Percentiles rank a stretch among this genome's conserved stretches.
Conservation (phyloP, 2,329 filamentous ascomycete species). For the Paecilomyces dactylethromorphus region DNA sequence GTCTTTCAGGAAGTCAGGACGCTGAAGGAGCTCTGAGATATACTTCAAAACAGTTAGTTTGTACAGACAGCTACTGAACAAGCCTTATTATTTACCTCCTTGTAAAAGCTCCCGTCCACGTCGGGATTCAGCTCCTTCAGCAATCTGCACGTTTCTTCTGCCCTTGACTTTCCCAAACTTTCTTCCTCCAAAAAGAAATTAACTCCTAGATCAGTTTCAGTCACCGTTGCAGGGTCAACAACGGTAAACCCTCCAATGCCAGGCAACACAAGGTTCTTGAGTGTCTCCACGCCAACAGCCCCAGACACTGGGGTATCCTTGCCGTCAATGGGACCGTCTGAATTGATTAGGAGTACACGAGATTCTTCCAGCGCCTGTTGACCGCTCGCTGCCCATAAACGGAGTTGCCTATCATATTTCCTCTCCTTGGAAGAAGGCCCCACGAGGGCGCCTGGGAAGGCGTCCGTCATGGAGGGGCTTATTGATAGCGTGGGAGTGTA, state of each 20-base stretch:
- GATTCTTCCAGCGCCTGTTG: constrained; percentile 86
- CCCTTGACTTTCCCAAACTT: constrained; percentile 69
- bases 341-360: constrained; percentile 85
- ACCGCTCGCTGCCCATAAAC: constrained; percentile 88
- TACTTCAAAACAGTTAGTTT: constrained; percentile 17
- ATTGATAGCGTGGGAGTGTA: background rate
- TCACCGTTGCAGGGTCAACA: constrained; percentile 71
- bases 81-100: constrained; percentile 41
- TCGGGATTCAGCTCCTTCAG: constrained; percentile 89
- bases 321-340: constrained; percentile 37
- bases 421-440: constrained; percentile 57
- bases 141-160: constrained; percentile 68
- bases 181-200: constrained; percentile 92
- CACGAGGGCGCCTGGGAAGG: constrained; percentile 26
- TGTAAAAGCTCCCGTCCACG: constrained; percentile 67
- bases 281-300: constrained; percentile 78
- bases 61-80: constrained; percentile 3
- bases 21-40: constrained; percentile 31
- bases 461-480: constrained; percentile 24
- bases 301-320: constrained; percentile 54
- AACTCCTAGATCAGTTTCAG: constrained; percentile 77
- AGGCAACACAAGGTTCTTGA: constrained; percentile 96
- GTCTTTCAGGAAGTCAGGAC: constrained; percentile 32
- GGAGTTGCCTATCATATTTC: constrained; percentile 91
- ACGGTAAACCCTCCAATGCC: constrained; percentile 91